Base-by-base conservation (phyloP, 306 rosid genomes). In the Vigna radiata region DNA sequence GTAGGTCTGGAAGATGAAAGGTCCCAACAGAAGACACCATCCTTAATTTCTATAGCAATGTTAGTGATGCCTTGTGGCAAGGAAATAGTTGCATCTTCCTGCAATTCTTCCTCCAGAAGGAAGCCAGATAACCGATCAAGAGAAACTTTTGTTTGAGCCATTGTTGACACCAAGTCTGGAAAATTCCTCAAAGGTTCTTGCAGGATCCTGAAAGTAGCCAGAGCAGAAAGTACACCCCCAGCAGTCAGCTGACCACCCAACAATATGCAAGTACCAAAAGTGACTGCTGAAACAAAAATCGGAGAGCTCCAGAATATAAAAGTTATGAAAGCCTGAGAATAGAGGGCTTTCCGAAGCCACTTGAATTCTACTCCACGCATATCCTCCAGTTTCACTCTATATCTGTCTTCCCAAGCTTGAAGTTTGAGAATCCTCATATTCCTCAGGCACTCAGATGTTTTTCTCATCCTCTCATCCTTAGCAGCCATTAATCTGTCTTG, bases 261-360 rank as follows among this genome's bases (percentile, higher is more conserved):
- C 84, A 96, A 79, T 85, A 96, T 93, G 65, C 85, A 85, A 70
- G 98, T 93, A 23, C 84, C 98, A 7, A 96, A 96, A 64, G 99
- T 96, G 84, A 96, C 89, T 1, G 93, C 98, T 36, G 98, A 92
- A 83, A 96, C 99, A 83, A 96, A 96, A 85, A 96, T 96, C 11
- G 99, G 99, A 17, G 99, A 96, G 89, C 98, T 96, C 99, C 99
- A 96, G 86, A 96, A 96, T 79, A 96, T 89, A 86, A 96, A 96
- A 70, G 99, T 96, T 75, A 96, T 96, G 81, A 88, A 96, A 79
- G 99, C 98, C 79, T 96, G 99, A 17, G 99, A 96, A 79, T 92
- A 96, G 63, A 96, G 96, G 52, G 99, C 99, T 86, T 86, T 89
- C 63, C 90, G 77, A 21, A 96, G 96, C 97, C 97, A 96, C 84